These are phyloP conservation scores for Megacollybia platyphylla DNA, from an alignment of 1,284 basidiomycete genomes.

Conservation along the genomic window DNA sequence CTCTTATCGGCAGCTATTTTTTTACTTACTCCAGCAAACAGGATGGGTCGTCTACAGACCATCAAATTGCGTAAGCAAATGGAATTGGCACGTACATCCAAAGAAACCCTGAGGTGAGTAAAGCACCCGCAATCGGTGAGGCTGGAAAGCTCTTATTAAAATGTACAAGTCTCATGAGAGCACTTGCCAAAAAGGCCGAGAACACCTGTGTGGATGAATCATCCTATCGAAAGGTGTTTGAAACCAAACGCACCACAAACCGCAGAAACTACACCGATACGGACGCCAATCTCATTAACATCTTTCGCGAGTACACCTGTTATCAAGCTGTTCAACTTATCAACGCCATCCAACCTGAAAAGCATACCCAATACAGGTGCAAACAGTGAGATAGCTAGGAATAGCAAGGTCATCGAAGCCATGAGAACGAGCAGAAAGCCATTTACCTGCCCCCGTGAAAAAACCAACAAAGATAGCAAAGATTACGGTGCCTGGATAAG, in stretches of 20 bases:
- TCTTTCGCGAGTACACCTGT: constrained; percentile 6
- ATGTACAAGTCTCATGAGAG: background rate
- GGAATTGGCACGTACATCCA: constrained; percentile 13
- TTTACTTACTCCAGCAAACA: constrained; percentile 12
- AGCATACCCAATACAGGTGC: constrained; percentile 16
- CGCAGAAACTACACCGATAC: constrained; percentile 13
- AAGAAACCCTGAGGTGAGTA: constrained; percentile 13
- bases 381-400: constrained; percentile 19
- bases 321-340: background rate
- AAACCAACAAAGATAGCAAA: constrained; percentile 37
- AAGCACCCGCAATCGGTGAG: constrained; percentile 16
- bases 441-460: constrained; percentile 32
- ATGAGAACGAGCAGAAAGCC: background rate
- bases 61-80: background rate
- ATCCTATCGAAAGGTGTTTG: background rate
- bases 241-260: constrained; percentile 9
- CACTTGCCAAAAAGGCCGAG: constrained; percentile 8
- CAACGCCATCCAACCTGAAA: background rate
- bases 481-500: constrained; percentile 14
- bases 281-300: constrained; percentile 12
- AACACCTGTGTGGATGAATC: constrained; percentile 2
- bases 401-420: background rate
- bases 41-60: constrained; percentile 3
- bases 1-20: background rate
- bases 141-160: constrained; percentile 7